These are phyloP conservation scores for Geotrichum macrosporum DNA, from an alignment of 1,139 yeast species.

Conservation along the genomic window DNA sequence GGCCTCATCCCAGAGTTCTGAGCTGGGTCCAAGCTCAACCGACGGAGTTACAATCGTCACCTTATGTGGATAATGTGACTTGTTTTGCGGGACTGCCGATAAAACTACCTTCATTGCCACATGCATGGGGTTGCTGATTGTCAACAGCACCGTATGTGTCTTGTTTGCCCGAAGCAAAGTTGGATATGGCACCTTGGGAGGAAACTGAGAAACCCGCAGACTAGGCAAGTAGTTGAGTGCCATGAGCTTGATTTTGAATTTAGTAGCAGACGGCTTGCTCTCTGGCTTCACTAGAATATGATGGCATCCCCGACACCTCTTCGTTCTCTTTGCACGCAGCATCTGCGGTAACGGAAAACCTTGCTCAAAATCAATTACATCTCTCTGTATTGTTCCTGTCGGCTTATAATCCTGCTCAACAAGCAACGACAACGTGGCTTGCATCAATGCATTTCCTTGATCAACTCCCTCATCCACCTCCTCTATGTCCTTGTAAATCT, in stretches of 20 bases:
- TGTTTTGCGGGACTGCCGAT: constrained; percentile 24
- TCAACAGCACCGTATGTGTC: constrained; percentile 25
- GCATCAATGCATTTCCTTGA: constrained; percentile 18
- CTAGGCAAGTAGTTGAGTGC: constrained; percentile 32
- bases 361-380: constrained; percentile 15
- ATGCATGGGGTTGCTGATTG: constrained; percentile 31
- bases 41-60: constrained; percentile 28
- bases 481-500: constrained; percentile 17
- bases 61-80: constrained; percentile 19
- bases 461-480: constrained; percentile 22
- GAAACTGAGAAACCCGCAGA: constrained; percentile 23
- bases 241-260: constrained; percentile 28
- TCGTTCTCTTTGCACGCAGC: constrained; percentile 30
- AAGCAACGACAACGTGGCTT: constrained; percentile 9
- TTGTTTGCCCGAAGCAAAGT: constrained; percentile 12
- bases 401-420: background rate
- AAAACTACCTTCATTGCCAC: constrained; percentile 28
- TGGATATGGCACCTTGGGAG: constrained; percentile 21
- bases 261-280: constrained; percentile 29
- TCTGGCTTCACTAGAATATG: constrained; percentile 33
- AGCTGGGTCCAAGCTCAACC: constrained; percentile 31
- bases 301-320: constrained; percentile 34
- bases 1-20: constrained; percentile 32
- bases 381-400: constrained; percentile 10
- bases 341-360: constrained; percentile 27